Percentiles rank a stretch among this genome's conserved stretches.
These are phyloP conservation scores for Geoglossum cookeanum DNA, from an alignment of 2,329 filamentous ascomycete species.

Conservation along the genomic window DNA sequence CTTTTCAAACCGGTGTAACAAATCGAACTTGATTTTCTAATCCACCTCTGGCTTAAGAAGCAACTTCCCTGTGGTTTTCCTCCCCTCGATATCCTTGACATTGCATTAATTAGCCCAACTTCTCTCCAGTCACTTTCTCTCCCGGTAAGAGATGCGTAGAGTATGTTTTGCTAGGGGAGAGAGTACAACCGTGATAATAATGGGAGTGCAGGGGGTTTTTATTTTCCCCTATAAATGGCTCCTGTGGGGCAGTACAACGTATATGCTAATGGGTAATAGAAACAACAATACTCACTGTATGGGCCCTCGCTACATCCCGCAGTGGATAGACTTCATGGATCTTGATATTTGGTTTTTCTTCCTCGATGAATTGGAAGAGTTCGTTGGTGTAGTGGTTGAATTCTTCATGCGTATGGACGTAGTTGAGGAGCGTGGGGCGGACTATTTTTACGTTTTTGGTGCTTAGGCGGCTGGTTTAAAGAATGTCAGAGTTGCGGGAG, in stretches of 20 bases:
- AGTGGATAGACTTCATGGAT: conserved; percentile 65
- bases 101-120: background rate
- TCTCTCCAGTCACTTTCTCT: background rate
- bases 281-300: conserved; percentile 26
- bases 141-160: no score
- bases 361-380: conserved; percentile 51
- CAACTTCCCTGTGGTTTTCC: conserved; percentile 71
- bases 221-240: no score
- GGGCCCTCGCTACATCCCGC: conserved; percentile 51
- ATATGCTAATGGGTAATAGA: background rate
- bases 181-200: no score
- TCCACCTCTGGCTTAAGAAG: conserved; percentile 38
- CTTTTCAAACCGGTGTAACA: no score
- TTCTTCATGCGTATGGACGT: conserved; percentile 50
- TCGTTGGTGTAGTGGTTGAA: conserved; percentile 50
- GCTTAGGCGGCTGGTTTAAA: conserved; percentile 29
- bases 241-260: no score
- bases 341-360: conserved; percentile 49
- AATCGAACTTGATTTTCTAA: no score
- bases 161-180: no score
- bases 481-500: no score
- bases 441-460: conserved; percentile 62
- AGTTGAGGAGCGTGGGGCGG: conserved; percentile 55
- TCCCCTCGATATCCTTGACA: conserved; percentile 50
- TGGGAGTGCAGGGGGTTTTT: no score